phyloP scores from a whole-genome alignment of 805 yeast species.

The Wickerhamiella dianesei region DNA sequence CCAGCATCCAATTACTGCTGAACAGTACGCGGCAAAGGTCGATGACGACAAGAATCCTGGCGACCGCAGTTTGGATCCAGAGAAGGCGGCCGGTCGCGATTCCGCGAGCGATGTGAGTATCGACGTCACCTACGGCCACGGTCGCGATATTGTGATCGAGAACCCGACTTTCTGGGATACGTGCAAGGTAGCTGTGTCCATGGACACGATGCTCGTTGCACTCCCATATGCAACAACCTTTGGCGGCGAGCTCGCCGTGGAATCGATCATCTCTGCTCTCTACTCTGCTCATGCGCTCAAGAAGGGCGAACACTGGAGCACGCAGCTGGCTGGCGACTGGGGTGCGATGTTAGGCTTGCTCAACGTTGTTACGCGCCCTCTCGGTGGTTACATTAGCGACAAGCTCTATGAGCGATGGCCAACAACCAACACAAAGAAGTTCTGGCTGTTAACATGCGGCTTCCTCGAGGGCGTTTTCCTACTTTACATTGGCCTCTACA shows the following conservation, averaged over 20 bases:
- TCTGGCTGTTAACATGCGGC: slow-evolving; percentile 25
- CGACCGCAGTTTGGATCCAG: neutral
- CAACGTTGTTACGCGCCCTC: slow-evolving; percentile 12
- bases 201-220: slow-evolving; percentile 8
- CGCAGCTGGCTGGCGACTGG: slow-evolving; percentile 12
- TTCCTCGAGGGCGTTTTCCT: slow-evolving; percentile 26
- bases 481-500: slow-evolving; percentile 27
- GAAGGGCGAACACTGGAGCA: slow-evolving; percentile 7
- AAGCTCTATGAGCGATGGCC: slow-evolving; percentile 21
- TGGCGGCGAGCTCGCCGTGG: slow-evolving; percentile 15
- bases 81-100: neutral
- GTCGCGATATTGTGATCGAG: slow-evolving; percentile 6
- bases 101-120: slow-evolving; percentile 1
- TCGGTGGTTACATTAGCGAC: slow-evolving; percentile 19
- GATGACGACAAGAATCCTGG: neutral
- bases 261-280: slow-evolving; percentile 9
- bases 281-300: slow-evolving; percentile 10
- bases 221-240: slow-evolving; percentile 12
- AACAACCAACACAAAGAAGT: slow-evolving; percentile 25
- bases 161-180: slow-evolving; percentile 5
- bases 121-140: slow-evolving; percentile 4
- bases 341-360: slow-evolving; percentile 14
- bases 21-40: no score
- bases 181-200: slow-evolving; percentile 6
- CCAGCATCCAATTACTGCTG: neutral